Percentiles rank a stretch among this genome's conserved stretches.
Evolutionary conservation across 2,329 filamentous ascomycete genomes (phyloP).

Genomic region (Epichloe sp.): DNA sequence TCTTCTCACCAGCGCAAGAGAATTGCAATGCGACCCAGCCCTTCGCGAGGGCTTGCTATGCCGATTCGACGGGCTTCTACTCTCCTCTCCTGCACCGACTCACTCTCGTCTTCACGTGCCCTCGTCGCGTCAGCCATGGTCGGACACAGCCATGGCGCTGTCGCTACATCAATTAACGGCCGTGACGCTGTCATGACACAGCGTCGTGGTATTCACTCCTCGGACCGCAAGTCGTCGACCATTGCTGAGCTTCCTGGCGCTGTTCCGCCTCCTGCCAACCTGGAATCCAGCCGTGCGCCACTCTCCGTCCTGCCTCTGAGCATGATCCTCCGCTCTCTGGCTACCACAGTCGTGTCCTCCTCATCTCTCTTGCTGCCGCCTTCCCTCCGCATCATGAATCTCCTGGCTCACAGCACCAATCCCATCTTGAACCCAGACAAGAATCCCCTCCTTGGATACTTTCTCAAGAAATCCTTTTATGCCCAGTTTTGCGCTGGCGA

Average conservation of each 20-base stretch:
- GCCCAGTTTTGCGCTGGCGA: conserved; percentile 85
- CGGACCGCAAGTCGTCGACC: conserved; percentile 23
- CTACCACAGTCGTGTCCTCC: conserved; percentile 57
- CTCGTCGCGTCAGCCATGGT: conserved; percentile 3
- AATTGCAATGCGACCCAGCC: conserved; percentile 13
- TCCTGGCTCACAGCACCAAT: conserved; percentile 56
- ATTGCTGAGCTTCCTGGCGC: conserved; percentile 19
- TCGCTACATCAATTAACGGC: background rate
- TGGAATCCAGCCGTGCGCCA: conserved; percentile 25
- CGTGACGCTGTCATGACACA: conserved; percentile 1
- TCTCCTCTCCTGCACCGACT: background rate
- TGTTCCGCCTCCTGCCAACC: conserved; percentile 16
- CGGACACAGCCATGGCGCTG: background rate
- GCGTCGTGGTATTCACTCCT: conserved; percentile 22
- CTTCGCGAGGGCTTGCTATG: conserved; percentile 11
- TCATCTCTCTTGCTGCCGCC: conserved; percentile 56
- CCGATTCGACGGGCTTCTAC: conserved; percentile 4
- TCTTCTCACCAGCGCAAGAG: background rate
- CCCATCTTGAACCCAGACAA: conserved; percentile 58
- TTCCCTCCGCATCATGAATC: conserved; percentile 53
- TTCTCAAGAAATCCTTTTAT: conserved; percentile 77
- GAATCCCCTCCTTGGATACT: conserved; percentile 55
- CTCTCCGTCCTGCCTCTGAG: conserved; percentile 54
- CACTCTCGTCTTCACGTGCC: background rate
- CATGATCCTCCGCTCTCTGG: conserved; percentile 54